Conservation (phyloP, 2,329 filamentous ascomycete species). For the Phyllosticta capitalensis region DNA sequence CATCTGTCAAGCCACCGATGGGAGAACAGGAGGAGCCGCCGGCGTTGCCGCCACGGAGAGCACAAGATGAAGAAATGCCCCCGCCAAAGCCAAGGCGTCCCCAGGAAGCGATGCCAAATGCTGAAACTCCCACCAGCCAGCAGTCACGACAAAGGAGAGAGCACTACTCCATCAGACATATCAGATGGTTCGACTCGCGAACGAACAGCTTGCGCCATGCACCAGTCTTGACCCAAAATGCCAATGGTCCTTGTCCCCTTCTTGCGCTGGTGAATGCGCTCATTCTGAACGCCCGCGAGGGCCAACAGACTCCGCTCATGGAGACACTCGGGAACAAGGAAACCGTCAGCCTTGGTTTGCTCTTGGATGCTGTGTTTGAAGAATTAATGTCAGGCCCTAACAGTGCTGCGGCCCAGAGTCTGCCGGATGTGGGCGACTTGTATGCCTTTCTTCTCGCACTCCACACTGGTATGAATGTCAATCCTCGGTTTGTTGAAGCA, state of each 20-base stretch:
- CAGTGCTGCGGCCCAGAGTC: conserved; percentile 50
- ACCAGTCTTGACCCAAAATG: conserved; percentile 84
- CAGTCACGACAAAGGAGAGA: conserved; percentile 49
- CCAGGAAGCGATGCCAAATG: conserved; percentile 15
- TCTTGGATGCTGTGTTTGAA: conserved; percentile 85
- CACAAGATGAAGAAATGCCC: conserved; percentile 23
- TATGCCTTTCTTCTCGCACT: conserved; percentile 81
- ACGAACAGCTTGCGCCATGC: conserved; percentile 59
- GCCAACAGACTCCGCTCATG: conserved; percentile 59
- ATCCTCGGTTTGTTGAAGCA: conserved; percentile 63
- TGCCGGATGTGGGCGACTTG: conserved; percentile 82
- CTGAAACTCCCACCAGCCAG: conserved; percentile 19
- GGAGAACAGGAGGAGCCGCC: conserved; percentile 17
- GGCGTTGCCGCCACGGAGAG: conserved; percentile 23
- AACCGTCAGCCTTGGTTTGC: conserved; percentile 73
- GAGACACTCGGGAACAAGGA: conserved; percentile 71
- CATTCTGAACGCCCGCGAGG: conserved; percentile 66
- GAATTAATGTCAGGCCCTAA: conserved; percentile 75
- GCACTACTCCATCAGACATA: conserved; percentile 87
- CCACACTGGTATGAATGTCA: conserved; percentile 97
- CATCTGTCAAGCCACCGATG: conserved; percentile 1
- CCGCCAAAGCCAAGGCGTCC: conserved; percentile 23
- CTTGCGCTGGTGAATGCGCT: conserved; percentile 90
- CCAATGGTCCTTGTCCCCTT: conserved; percentile 88
- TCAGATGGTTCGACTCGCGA: conserved; percentile 67